Conservation (phyloP, 1,284 basidiomycete genomes). For the Phellopilus nigrolimitatus region DNA sequence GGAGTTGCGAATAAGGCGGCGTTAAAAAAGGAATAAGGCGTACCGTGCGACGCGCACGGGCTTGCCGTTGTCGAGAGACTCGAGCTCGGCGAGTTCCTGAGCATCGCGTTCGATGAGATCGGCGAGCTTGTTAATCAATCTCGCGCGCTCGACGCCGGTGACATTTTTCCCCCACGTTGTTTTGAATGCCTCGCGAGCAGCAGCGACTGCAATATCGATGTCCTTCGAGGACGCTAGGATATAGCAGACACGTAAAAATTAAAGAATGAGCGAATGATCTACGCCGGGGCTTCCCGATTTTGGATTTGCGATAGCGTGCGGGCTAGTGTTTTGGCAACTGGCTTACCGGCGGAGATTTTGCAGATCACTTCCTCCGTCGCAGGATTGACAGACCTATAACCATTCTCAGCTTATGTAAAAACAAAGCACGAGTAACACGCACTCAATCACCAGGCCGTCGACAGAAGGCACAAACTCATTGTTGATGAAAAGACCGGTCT, state of each 20-base stretch:
- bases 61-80: conserved; percentile 82
- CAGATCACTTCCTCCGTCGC: conserved; percentile 70
- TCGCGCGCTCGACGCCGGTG: conserved; percentile 76
- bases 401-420: not conserved
- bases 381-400: conserved; percentile 59
- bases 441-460: conserved; percentile 47
- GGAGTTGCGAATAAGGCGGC: not conserved
- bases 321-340: no score
- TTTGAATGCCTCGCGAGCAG: conserved; percentile 81
- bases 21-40: conserved; percentile 5
- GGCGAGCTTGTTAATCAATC: conserved; percentile 80
- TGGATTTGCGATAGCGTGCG: no score
- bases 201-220: conserved; percentile 78
- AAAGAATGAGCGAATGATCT: not conserved
- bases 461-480: conserved; percentile 75
- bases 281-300: not conserved
- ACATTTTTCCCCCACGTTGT: conserved; percentile 89
- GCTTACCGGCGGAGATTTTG: conserved; percentile 60
- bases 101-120: conserved; percentile 88
- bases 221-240: conserved; percentile 68
- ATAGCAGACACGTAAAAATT: conserved; percentile 9
- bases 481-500: conserved; percentile 88
- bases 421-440: conserved; percentile 43
- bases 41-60: conserved; percentile 72
- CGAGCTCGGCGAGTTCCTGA: conserved; percentile 73